Conservation (phyloP, 169 alveolate genomes). For the Theileria parva region DNA sequence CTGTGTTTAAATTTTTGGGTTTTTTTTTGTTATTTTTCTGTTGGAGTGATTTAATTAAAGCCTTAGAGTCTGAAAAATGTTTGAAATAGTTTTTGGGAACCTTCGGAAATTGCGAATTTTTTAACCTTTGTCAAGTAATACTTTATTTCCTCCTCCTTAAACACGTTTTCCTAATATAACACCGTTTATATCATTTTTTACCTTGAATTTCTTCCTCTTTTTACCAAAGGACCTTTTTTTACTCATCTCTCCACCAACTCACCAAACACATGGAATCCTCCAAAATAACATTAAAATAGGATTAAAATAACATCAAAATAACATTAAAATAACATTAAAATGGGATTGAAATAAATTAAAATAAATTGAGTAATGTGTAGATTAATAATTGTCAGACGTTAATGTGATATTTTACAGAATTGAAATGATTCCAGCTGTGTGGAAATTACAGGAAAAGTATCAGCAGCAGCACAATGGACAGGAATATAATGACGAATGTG, state of each 20-base stretch:
- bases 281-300: no score
- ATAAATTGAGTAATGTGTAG: no score
- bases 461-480: constrained; percentile 60
- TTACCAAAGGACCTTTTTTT: constrained; percentile 7
- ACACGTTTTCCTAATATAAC: not conserved
- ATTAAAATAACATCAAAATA: no score
- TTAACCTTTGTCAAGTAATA: constrained; percentile 17
- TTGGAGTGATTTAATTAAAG: not conserved
- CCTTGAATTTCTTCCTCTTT: constrained; percentile 18
- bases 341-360: no score
- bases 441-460: constrained; percentile 27
- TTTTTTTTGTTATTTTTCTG: not conserved
- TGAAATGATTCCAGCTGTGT: not conserved
- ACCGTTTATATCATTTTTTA: not conserved
- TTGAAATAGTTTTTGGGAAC: not conserved
- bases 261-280: not conserved
- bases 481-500: constrained; percentile 58
- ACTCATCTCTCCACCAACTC: not conserved
- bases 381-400: no score
- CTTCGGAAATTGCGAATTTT: constrained; percentile 20
- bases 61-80: not conserved
- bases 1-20: not conserved
- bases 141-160: constrained; percentile 19
- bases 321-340: no score
- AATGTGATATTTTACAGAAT: not conserved